phyloP scores from a whole-genome alignment of 2,329 filamentous ascomycete species.

The Colletotrichum sp. region DNA sequence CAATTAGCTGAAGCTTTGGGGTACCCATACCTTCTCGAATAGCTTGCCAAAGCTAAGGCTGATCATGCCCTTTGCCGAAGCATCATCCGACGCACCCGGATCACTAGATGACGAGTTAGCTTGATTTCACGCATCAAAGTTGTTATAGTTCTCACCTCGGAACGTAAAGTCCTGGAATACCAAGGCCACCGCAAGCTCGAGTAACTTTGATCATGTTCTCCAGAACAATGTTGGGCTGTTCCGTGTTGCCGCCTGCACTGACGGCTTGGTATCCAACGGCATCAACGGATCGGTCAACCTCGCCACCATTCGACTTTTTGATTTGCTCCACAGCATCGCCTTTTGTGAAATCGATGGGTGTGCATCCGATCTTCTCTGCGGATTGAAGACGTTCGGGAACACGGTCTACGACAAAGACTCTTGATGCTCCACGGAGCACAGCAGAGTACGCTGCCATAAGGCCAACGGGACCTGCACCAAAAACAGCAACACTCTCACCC shows the following conservation, averaged over 20 bases:
- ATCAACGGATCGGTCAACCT: constrained; percentile 67
- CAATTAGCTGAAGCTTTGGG: background rate
- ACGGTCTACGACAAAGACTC: constrained; percentile 67
- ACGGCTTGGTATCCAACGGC: constrained; percentile 71
- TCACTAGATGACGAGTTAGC: constrained; percentile 45
- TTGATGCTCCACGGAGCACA: constrained; percentile 63
- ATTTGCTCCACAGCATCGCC: constrained; percentile 66
- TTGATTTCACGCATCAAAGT: background rate
- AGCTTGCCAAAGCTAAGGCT: constrained; percentile 70
- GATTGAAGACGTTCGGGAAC: constrained; percentile 63
- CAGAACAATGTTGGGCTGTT: constrained; percentile 67
- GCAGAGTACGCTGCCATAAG: constrained; percentile 71
- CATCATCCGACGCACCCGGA: constrained; percentile 66
- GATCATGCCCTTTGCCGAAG: constrained; percentile 67
- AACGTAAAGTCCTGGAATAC: constrained; percentile 60
- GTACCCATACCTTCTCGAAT: constrained; percentile 64
- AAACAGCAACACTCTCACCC: constrained; percentile 68
- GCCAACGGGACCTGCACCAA: constrained; percentile 69
- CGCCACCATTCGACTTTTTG: constrained; percentile 58
- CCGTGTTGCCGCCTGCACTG: constrained; percentile 57
- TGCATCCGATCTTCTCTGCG: constrained; percentile 66
- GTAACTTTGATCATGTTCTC: constrained; percentile 70
- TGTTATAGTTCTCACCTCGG: constrained; percentile 32
- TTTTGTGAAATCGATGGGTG: constrained; percentile 65
- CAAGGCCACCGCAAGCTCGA: constrained; percentile 64